phyloP scores from a whole-genome alignment of 2,329 filamentous ascomycete genomes.

The Sporothrix inflata region DNA sequence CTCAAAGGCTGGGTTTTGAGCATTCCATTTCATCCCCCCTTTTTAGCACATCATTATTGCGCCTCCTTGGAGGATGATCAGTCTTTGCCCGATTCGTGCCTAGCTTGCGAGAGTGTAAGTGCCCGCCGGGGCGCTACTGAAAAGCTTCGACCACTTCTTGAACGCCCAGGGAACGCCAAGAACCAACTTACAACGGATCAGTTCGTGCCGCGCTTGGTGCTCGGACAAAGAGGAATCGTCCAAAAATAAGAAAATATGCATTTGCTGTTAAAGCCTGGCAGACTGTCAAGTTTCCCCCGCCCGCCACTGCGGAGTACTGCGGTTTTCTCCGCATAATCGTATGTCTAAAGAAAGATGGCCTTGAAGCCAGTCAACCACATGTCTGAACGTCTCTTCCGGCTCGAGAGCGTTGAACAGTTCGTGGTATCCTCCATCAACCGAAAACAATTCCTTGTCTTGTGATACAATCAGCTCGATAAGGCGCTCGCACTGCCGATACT shows the following conservation, averaged over 20 bases:
- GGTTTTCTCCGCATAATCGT: neutral
- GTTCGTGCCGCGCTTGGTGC: neutral
- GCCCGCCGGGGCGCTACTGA: neutral
- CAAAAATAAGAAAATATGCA: neutral
- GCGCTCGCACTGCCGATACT: neutral
- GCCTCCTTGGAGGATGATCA: neutral
- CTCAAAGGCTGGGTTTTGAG: neutral
- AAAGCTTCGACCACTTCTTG: neutral
- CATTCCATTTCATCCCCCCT: neutral
- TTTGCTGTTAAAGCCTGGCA: neutral
- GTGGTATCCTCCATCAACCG: neutral
- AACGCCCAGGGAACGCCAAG: neutral
- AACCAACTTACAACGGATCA: neutral
- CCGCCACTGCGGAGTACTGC: neutral
- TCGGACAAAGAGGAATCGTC: neutral
- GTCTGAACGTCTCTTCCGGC: neutral
- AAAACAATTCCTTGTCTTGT: neutral
- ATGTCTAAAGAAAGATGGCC: neutral
- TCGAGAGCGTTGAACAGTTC: neutral
- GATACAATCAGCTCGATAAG: neutral
- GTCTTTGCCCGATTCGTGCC: neutral
- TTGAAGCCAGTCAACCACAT: neutral
- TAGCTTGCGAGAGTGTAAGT: conserved; percentile 1
- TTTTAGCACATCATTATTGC: neutral
- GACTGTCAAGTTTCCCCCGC: neutral